Conservation (phyloP, 1,284 basidiomycete genomes). For the Tilletia walkeri region DNA sequence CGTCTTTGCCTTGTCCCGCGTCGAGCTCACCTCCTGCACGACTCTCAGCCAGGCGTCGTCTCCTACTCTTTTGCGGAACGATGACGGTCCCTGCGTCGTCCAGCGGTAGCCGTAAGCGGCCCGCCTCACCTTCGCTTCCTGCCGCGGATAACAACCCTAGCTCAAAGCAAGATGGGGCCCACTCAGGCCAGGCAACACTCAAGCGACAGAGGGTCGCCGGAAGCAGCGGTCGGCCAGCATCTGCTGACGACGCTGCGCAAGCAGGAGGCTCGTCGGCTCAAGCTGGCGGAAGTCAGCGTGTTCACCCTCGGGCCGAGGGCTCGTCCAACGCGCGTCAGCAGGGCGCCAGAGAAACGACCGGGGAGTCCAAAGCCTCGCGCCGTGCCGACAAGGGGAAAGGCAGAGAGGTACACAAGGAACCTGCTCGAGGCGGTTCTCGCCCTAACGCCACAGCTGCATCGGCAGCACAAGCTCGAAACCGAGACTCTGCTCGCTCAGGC, state of each 20-base stretch:
- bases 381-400: conserved; percentile 4
- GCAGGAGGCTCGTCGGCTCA: too few relatives aligned
- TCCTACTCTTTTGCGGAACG: too few relatives aligned
- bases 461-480: not conserved
- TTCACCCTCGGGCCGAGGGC: not conserved
- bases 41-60: too few relatives aligned
- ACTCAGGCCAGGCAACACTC: not conserved
- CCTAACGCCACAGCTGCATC: not conserved
- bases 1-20: too few relatives aligned
- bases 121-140: not conserved
- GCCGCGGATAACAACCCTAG: too few relatives aligned
- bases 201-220: not conserved
- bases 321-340: not conserved
- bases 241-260: not conserved
- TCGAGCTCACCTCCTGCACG: too few relatives aligned
- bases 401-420: not conserved
- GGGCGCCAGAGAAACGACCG: not conserved
- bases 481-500: not conserved
- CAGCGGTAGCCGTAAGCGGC: not conserved
- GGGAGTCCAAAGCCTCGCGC: not conserved
- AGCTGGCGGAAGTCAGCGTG: too few relatives aligned
- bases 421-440: not conserved
- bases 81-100: not conserved
- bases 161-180: not conserved
- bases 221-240: not conserved